Conservation (phyloP, 2,329 filamentous ascomycete species). For the Phoma herbarum region DNA sequence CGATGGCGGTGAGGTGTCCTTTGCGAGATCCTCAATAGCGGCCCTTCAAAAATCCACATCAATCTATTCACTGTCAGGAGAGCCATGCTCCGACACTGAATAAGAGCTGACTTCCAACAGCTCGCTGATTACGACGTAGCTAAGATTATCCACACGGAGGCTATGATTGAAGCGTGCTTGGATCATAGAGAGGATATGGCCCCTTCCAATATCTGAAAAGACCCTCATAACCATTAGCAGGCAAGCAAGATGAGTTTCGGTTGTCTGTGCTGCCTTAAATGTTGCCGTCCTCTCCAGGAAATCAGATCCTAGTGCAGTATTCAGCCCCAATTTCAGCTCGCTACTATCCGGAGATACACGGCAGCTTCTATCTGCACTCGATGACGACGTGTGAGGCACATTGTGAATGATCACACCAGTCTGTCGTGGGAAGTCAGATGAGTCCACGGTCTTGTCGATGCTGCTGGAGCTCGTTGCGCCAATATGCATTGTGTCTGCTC, state of each 20-base stretch:
- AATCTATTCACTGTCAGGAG: too few species aligned
- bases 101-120: neutral
- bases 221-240: neutral
- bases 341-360: too few species aligned
- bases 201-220: neutral
- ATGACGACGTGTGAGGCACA: too few species aligned
- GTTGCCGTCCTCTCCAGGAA: neutral
- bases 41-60: too few species aligned
- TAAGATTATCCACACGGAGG: neutral
- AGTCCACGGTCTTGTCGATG: too few species aligned
- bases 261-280: neutral
- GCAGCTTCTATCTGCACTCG: too few species aligned
- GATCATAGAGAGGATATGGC: neutral
- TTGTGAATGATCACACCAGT: too few species aligned
- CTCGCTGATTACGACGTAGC: neutral
- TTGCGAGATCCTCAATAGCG: neutral
- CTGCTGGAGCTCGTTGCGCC: too few species aligned
- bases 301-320: too few species aligned
- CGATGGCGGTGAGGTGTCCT: neutral
- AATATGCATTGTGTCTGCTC: too few species aligned
- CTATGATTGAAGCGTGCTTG: neutral
- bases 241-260: neutral
- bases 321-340: too few species aligned
- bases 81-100: neutral
- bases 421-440: too few species aligned